Evolutionary conservation across 345 rosid species (phyloP), one percentile per base, ranked within the genome.

Genomic region (Geranium brycei): DNA sequence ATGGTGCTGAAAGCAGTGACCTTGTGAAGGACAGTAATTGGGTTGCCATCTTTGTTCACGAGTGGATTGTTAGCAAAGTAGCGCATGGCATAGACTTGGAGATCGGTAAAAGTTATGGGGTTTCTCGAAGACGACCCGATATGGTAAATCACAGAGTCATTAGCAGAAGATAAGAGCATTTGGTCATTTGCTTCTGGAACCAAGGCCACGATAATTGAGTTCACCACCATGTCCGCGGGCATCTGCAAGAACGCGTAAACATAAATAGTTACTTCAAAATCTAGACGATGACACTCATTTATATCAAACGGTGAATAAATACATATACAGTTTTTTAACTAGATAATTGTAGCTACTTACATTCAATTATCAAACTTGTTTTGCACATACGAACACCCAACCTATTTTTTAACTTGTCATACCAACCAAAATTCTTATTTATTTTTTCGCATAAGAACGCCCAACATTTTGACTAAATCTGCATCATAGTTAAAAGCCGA

Each of bases 41-140:
- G 77, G 64, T 85, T 87, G 1, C 99, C 99, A 14, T 90, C 87
- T 57, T 93, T 90, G 62, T 83, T 77, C 51, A 78, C 76, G 97
- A 95, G 90, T 6, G 99, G 97, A 31, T 83, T 87, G 40, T 66
- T 68, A 4, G 78, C 68, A 73, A 93, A 93, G 80, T 86, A 85
- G 0, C 11, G 35, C 19, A 71, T 64, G 0, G 75, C 90, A 38
- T 61, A 65, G 38, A 85, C 78, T 31, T 79, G 81, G 60, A 92
- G 75, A 17, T 71, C 32, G 0, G 0, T 0, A 71, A 81, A 80
- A 65, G 7, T 79, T 10, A 87, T 0, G 0, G 93, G 90, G 61
- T 86, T 82, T 63, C 77, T 77, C 0, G 62, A 58, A 2, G 80
- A 79, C 0, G 80, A 79, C 0, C 75, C 75, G 41, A 76, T 69